A percentile compares a stretch with the other conserved stretches of the same genome.
These are phyloP conservation scores for Ocimum tenuiflorum DNA, from an alignment of 257 asterid species.

Conservation along the genomic window DNA sequence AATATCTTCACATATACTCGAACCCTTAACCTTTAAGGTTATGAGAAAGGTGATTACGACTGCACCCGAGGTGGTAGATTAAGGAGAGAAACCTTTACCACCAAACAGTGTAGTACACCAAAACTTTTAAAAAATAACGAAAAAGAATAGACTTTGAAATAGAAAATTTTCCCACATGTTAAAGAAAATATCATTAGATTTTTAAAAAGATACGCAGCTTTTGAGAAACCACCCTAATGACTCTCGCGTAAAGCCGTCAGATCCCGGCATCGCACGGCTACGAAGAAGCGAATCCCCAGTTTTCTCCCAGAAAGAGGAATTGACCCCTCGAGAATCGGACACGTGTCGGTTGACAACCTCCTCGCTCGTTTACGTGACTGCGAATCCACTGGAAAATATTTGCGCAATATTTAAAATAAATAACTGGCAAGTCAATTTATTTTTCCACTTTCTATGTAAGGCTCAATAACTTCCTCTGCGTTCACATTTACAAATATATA, in stretches of 20 bases:
- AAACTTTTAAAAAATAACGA: no score
- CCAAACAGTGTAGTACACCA: no score
- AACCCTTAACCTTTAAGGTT: no score
- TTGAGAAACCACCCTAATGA: neutral
- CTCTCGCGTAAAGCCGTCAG: neutral
- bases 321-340: slow-evolving; percentile 2
- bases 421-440: neutral
- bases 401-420: neutral
- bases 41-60: no score
- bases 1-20: no score
- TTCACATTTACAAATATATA: neutral
- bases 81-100: no score
- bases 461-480: neutral
- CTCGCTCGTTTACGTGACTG: slow-evolving; percentile 23
- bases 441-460: slow-evolving; percentile 8
- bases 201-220: no score
- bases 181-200: no score
- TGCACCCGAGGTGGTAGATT: no score
- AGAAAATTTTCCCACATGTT: no score
- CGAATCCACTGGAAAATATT: slow-evolving; percentile 25
- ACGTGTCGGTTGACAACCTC: slow-evolving; percentile 26
- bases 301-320: slow-evolving; percentile 19
- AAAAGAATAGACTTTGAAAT: no score
- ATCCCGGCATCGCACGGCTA: slow-evolving; percentile 9
- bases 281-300: neutral